Conservation (phyloP, 345 rosid genomes). For the Zanthoxylum bungeanum region DNA sequence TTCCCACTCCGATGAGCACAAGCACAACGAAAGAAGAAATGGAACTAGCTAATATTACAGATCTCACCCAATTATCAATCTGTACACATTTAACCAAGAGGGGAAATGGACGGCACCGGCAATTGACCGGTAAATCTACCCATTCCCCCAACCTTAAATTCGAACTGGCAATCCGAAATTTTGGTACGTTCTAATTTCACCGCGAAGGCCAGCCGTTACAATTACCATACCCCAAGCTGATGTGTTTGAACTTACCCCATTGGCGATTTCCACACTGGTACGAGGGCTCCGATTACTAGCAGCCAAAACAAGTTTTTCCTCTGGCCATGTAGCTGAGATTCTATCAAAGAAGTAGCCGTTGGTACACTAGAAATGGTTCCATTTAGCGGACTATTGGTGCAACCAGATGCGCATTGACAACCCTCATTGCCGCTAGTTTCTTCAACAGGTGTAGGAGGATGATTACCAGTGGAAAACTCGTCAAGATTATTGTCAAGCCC, state of each 20-base stretch:
- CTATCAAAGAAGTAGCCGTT: constrained; percentile 85
- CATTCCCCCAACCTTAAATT: constrained; percentile 20
- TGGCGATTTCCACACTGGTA: constrained; percentile 49
- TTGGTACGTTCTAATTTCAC: constrained; percentile 82
- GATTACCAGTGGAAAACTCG: constrained; percentile 59
- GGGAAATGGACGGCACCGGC: constrained; percentile 20
- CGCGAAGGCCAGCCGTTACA: constrained; percentile 80
- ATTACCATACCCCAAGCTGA: constrained; percentile 90
- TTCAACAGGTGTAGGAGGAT: constrained; percentile 79
- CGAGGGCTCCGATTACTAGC: constrained; percentile 51
- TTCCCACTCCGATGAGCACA: constrained; percentile 41
- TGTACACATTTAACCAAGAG: constrained; percentile 55
- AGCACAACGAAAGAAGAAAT: constrained; percentile 41
- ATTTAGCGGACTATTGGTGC: constrained; percentile 52
- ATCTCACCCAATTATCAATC: constrained; percentile 63
- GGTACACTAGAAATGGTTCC: constrained; percentile 82
- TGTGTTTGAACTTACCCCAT: constrained; percentile 42
- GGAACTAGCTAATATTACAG: constrained; percentile 54
- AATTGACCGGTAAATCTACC: constrained; percentile 1
- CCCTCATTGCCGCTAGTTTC: constrained; percentile 40
- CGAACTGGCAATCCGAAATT: constrained; percentile 90
- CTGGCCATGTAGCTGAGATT: constrained; percentile 92
- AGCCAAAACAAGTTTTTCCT: constrained; percentile 58
- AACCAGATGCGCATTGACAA: constrained; percentile 35
- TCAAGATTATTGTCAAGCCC: too few species aligned